Evolutionary conservation across 495 filamentous ascomycete species (phyloP), one percentile per base, ranked within the genome.

Genomic region (Daldinia decipiens): DNA sequence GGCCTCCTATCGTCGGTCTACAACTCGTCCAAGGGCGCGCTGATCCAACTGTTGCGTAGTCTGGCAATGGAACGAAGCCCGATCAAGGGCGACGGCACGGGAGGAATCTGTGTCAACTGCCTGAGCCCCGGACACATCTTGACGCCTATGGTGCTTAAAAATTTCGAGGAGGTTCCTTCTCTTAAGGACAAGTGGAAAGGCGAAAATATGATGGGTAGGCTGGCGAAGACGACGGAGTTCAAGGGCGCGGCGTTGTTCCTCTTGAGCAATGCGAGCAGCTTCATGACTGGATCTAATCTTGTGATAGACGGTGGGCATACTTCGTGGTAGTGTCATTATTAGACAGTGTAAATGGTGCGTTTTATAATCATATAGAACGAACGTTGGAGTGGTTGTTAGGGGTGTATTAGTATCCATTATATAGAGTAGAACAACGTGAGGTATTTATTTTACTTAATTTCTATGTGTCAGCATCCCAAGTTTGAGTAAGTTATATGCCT

Each of bases 11-110:
- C 83, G 4, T 84, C 89, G 21, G 74, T 91, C 0, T 92, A 92
- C 76, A 93, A 92, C 75, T 85, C 85, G 1, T 88, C 85, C 39
- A 92, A 92, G 71, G 90, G 90, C 0, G 89, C 89, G 0, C 85
- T 92, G 3, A 86, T 91, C 36, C 89, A 92, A 76, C 76, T 92
- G 4, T 81, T 83, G 1, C 81, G 89, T 17, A 90, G 84, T 52
- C 76, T 92, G 58, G 88, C 90, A 6, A 91, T 91, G 86, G 90
- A 92, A 75, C 92, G 90, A 90, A 90, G 87, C 11, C 81, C 83
- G 11, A 74, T 79, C 45, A 17, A 73, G 45, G 61, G 74, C 27
- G 78, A 82, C 19, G 78, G 79, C 27, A 68, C 47, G 1, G 85
- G 88, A 29, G 87, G 89, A 0, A 90, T 93, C 62, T 81, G 90